A percentile compares a stretch with the other conserved stretches of the same genome.
phyloP scores from a whole-genome alignment of 2,329 filamentous ascomycete species.

The Ophiostoma triangulosporum region DNA sequence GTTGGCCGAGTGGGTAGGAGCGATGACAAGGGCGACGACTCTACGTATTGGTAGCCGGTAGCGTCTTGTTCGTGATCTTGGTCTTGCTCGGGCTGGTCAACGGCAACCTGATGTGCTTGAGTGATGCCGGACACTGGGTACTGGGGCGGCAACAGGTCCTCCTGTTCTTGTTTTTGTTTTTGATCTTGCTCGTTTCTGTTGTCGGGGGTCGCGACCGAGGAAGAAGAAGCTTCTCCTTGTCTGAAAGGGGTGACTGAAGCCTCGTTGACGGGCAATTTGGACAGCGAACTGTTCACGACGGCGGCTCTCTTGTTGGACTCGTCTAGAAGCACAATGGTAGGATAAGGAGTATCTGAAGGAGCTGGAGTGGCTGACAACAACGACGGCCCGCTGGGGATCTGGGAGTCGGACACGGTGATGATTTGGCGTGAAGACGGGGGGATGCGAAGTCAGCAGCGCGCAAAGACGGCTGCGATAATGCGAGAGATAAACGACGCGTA shows the following conservation, averaged over 20 bases:
- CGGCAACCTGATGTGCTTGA: background rate
- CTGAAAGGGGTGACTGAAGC: background rate
- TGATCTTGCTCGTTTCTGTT: background rate
- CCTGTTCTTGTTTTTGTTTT: background rate
- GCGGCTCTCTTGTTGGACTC: background rate
- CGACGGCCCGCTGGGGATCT: slow-evolving; percentile 7
- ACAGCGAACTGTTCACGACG: background rate
- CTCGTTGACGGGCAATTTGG: background rate
- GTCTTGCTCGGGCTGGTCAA: background rate
- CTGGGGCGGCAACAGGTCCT: background rate
- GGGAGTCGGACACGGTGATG: slow-evolving; percentile 13
- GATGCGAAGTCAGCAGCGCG: background rate
- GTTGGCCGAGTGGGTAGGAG: background rate
- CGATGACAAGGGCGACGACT: background rate
- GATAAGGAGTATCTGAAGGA: background rate
- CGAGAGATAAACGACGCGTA: background rate
- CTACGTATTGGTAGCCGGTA: background rate
- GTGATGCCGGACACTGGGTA: background rate
- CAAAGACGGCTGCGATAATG: background rate
- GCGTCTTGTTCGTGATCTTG: background rate
- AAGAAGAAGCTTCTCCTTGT: background rate
- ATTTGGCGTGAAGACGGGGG: background rate
- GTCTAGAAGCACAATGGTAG: background rate
- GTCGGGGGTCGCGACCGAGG: background rate
- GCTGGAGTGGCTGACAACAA: slow-evolving; percentile 2